A percentile compares a stretch with the other conserved stretches of the same genome.
phyloP scores from a whole-genome alignment of 2,329 filamentous ascomycete genomes.

The Fusarium humuli region DNA sequence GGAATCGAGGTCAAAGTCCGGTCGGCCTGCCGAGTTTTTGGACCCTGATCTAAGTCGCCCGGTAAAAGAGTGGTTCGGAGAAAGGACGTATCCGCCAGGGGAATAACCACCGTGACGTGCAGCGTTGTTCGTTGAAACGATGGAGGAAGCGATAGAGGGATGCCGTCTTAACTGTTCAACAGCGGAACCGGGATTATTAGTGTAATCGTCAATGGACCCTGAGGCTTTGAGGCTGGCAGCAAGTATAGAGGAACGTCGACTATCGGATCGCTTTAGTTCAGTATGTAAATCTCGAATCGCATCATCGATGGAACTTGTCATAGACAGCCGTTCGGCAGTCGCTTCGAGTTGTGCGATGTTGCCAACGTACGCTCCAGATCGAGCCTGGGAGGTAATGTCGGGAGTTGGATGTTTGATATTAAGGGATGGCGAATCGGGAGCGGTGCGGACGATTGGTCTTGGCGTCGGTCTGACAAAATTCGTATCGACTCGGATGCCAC shows the following conservation, averaged over 20 bases:
- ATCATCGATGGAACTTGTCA: conserved; percentile 80
- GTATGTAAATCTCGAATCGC: conserved; percentile 80
- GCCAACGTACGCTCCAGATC: conserved; percentile 70
- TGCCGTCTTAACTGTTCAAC: conserved; percentile 54
- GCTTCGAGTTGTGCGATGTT: conserved; percentile 82
- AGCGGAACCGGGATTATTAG: conserved; percentile 40
- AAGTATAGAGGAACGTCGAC: conserved; percentile 71
- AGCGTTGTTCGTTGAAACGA: conserved; percentile 74
- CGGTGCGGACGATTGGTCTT: conserved; percentile 62
- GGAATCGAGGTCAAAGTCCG: conserved; percentile 56
- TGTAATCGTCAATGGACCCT: conserved; percentile 48
- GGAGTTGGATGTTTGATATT: conserved; percentile 69
- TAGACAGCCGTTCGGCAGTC: conserved; percentile 78
- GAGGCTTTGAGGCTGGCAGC: conserved; percentile 58
- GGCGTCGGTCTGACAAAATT: conserved; percentile 54
- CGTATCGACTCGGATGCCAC: conserved; percentile 60
- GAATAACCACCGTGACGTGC: conserved; percentile 78
- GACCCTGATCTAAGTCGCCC: conserved; percentile 67
- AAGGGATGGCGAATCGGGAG: conserved; percentile 57
- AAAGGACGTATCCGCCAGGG: conserved; percentile 74
- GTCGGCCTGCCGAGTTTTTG: conserved; percentile 57
- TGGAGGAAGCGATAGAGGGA: conserved; percentile 67
- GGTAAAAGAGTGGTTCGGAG: conserved; percentile 72
- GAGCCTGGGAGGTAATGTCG: conserved; percentile 64
- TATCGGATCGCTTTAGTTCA: conserved; percentile 77